Percentiles rank a stretch among this genome's conserved stretches.
Conservation (phyloP, 345 rosid genomes). For the Ricinus communis region DNA sequence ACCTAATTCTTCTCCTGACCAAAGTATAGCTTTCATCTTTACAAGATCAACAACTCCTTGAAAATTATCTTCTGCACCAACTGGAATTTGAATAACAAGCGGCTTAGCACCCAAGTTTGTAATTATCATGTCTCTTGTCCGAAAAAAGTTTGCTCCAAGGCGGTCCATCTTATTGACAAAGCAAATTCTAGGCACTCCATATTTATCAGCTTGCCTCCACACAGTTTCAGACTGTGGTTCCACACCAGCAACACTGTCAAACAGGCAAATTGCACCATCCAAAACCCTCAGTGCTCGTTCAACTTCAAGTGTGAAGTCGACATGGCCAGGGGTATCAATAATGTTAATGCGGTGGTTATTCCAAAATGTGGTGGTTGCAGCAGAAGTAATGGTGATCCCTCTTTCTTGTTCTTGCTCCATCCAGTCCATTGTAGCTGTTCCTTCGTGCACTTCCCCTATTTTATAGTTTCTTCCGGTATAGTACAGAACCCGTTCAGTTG, state of each 20-base stretch:
- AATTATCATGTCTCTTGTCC: conserved; percentile 91
- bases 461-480: conserved; percentile 97
- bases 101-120: conserved; percentile 97
- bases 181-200: conserved; percentile 96
- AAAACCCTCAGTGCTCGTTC: conserved; percentile 95
- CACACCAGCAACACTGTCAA: conserved; percentile 98
- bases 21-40: conserved; percentile 79
- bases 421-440: conserved; percentile 99
- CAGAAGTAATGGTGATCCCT: conserved; percentile 97
- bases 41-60: conserved; percentile 83
- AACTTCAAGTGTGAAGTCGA: conserved; percentile 94
- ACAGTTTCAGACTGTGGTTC: conserved; percentile 99
- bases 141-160: conserved; percentile 90
- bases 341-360: conserved; percentile 87
- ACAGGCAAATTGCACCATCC: conserved; percentile 94
- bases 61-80: conserved; percentile 85
- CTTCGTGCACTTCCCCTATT: conserved; percentile 97
- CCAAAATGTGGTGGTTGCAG: conserved; percentile 95
- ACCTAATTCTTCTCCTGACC: conserved; percentile 98
- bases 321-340: conserved; percentile 96
- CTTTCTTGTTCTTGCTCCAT: conserved; percentile 99
- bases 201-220: conserved; percentile 99
- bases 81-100: conserved; percentile 76
- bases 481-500: conserved; percentile 81
- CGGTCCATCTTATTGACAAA: conserved; percentile 98